Evolutionary conservation across 2,329 filamentous ascomycete species (phyloP), one percentile per base, ranked within the genome.

Genomic region (Alternaria tenuissima): DNA sequence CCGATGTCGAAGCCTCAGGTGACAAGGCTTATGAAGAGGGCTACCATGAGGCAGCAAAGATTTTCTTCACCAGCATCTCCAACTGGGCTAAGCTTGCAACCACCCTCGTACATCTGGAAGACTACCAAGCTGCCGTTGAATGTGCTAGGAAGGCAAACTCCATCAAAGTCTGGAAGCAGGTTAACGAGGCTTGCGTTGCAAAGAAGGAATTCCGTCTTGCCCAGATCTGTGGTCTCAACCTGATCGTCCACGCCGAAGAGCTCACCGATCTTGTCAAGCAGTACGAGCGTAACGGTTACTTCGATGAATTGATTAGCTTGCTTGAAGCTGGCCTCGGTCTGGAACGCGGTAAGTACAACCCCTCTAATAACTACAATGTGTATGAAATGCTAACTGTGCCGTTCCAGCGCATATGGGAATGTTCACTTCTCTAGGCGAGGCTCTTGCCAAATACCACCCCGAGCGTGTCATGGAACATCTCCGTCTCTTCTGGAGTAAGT

Each of bases 61-160:
- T 99, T 76, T 99, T 98, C 87, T 99, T 89, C 84, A 93, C 89
- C 57, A 98, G 92, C 83, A 96, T 99, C 78, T 99, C 95, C 55
- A 99, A 99, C 87, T 99, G 95, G 95, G 94, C 94, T 57, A 99
- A 99, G 85, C 89, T 99, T 72, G 94, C 95, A 14, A 98, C 95
- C 11, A 99, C 95, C 11, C 87, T 98, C 62, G 95, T 99, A n/a
- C 93, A 98, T 79, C 88, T 99, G 7, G 91, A 90, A 67, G 95
- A 99, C 71, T 98, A 99, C 83, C 96, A 99, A 81, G 93, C 93
- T 70, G 95, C 95, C 46, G 95, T 99, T 42, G 95, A 99, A 79
- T 97, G 93, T 75, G 95, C 96, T 26, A 92, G 95, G 78, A 98
- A 99, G 83, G 95, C 95, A 72, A 99, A 98, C 85, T 98, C 93